Conservation (phyloP, 106 monocot genomes). For the Dioscorea dumetorum region DNA sequence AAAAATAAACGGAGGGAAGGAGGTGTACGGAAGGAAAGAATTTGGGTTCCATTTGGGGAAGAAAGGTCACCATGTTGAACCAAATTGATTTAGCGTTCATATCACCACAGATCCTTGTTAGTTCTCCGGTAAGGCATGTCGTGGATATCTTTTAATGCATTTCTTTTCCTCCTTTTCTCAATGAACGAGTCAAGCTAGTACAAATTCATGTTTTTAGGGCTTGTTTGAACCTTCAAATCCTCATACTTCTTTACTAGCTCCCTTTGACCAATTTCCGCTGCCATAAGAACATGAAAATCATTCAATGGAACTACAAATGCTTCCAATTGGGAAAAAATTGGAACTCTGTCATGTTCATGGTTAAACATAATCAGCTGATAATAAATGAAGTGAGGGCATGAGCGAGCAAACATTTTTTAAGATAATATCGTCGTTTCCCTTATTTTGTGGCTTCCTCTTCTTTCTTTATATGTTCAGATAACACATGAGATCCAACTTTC, state of each 20-base stretch:
- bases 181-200: constrained; percentile 48
- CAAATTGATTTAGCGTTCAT: not conserved
- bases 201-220: not conserved
- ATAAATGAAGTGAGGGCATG: not conserved
- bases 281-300: constrained; percentile 6
- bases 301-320: not conserved
- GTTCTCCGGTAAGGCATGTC: constrained; percentile 67
- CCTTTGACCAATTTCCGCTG: constrained; percentile 82
- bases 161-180: constrained; percentile 72
- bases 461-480: constrained; percentile 81
- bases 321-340: constrained; percentile 11
- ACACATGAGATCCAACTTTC: constrained; percentile 47
- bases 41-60: not conserved
- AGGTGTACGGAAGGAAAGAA: not conserved
- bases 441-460: constrained; percentile 82
- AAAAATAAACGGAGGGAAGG: not conserved
- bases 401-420: constrained; percentile 73
- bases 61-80: not conserved
- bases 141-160: constrained; percentile 88
- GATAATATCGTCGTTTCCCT: constrained; percentile 93
- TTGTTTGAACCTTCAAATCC: constrained; percentile 65
- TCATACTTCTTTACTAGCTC: constrained; percentile 70
- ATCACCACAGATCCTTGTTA: constrained; percentile 3
- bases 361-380: not conserved
- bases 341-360: not conserved